Evolutionary conservation across 805 yeast genomes (phyloP).

Genomic region (Hanseniaspora guilliermondii): DNA sequence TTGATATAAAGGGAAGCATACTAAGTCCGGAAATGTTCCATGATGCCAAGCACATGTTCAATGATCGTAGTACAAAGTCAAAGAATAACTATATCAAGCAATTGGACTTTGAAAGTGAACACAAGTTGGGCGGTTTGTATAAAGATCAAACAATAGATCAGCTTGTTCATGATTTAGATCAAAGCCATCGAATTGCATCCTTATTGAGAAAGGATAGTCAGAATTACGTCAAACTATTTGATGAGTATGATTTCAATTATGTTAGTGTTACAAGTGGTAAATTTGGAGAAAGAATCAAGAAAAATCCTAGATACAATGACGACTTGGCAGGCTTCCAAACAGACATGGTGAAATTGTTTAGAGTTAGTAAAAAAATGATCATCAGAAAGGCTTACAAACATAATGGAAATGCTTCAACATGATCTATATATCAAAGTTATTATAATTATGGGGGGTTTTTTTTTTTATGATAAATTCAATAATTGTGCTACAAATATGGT

Average conservation of each 20-base stretch:
- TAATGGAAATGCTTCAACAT: neutral
- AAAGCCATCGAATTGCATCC: slow-evolving; percentile 19
- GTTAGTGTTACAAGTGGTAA: slow-evolving; percentile 26
- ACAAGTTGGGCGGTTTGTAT: slow-evolving; percentile 12
- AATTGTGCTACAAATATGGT: neutral
- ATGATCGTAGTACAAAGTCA: slow-evolving; percentile 2
- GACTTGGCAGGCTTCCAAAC: slow-evolving; percentile 27
- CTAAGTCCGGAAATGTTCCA: neutral
- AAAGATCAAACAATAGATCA: slow-evolving; percentile 16
- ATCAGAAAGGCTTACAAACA: neutral
- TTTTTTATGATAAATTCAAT: neutral
- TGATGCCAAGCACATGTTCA: slow-evolving; percentile 6
- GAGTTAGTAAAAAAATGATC: slow-evolving; percentile 5
- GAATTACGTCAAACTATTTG: slow-evolving; percentile 26
- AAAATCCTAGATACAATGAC: slow-evolving; percentile 26
- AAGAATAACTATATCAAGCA: slow-evolving; percentile 10
- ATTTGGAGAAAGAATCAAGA: slow-evolving; percentile 29
- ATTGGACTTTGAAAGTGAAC: slow-evolving; percentile 15
- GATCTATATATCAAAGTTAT: neutral
- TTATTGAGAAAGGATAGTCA: slow-evolving; percentile 21
- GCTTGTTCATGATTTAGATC: slow-evolving; percentile 19
- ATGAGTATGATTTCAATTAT: slow-evolving; percentile 24
- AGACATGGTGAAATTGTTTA: slow-evolving; percentile 17
- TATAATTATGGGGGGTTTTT: too few species aligned
- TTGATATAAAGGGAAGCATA: neutral